phyloP scores from a whole-genome alignment of 1,139 yeast genomes.

The Schwanniomyces etchellsii region DNA sequence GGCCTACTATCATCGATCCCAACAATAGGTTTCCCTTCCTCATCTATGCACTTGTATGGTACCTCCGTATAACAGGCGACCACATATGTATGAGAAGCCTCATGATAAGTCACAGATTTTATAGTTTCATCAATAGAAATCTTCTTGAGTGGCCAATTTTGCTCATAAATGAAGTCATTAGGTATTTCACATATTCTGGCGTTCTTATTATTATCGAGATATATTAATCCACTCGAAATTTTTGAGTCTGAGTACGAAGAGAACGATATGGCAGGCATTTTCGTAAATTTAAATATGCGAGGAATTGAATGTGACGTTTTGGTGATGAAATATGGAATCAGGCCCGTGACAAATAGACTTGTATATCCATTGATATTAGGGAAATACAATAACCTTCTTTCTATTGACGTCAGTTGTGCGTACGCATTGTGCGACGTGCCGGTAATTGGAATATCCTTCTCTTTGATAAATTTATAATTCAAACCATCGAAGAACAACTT shows the following conservation, averaged over 20 bases:
- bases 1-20: constrained; percentile 48
- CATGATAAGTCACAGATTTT: constrained; percentile 68
- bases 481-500: constrained; percentile 51
- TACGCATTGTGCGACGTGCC: constrained; percentile 80
- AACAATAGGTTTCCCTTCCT: constrained; percentile 61
- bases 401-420: constrained; percentile 62
- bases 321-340: constrained; percentile 61
- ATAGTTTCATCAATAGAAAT: constrained; percentile 58
- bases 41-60: constrained; percentile 67
- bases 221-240: constrained; percentile 54
- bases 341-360: constrained; percentile 70
- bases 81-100: constrained; percentile 57
- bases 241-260: constrained; percentile 42
- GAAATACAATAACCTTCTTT: constrained; percentile 60
- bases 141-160: constrained; percentile 56
- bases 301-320: constrained; percentile 64
- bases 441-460: constrained; percentile 44
- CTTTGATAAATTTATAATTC: constrained; percentile 43
- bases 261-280: constrained; percentile 58
- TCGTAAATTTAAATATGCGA: constrained; percentile 62
- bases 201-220: constrained; percentile 64
- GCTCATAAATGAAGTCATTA: constrained; percentile 49
- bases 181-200: constrained; percentile 68
- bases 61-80: constrained; percentile 58
- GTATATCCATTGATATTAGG: constrained; percentile 54